Percentiles rank a stretch among this genome's conserved stretches.
Conservation (phyloP, 2,329 filamentous ascomycete genomes). For the Pseudogymnoascus sp. region DNA sequence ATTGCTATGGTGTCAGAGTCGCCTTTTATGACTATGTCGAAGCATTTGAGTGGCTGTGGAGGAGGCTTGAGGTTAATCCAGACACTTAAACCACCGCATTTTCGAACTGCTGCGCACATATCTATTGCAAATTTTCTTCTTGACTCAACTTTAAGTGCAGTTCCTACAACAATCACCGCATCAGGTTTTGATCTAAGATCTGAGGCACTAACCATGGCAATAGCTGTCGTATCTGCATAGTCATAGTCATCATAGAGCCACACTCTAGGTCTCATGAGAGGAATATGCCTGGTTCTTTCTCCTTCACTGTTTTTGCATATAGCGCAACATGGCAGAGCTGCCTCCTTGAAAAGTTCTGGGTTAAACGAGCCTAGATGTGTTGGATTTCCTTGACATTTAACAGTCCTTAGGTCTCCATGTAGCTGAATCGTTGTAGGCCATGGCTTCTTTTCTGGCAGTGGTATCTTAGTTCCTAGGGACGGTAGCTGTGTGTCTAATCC, state of each 20-base stretch:
- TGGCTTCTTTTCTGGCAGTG: slow-evolving; percentile 66
- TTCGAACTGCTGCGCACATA: slow-evolving; percentile 72
- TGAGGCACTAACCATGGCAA: slow-evolving; percentile 74
- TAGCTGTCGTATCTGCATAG: slow-evolving; percentile 77
- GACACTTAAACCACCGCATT: slow-evolving; percentile 72
- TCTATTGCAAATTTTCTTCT: slow-evolving; percentile 80
- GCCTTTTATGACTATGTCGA: slow-evolving; percentile 81
- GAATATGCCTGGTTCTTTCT: slow-evolving; percentile 11
- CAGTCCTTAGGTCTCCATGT: slow-evolving; percentile 75
- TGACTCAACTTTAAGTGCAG: slow-evolving; percentile 84
- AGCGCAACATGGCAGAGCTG: slow-evolving; percentile 7
- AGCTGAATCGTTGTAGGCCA: slow-evolving; percentile 89
- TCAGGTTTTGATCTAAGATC: slow-evolving; percentile 78
- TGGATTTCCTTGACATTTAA: slow-evolving; percentile 14
- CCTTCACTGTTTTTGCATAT: slow-evolving; percentile 3
- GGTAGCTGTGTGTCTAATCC: slow-evolving; percentile 76
- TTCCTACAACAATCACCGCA: slow-evolving; percentile 84
- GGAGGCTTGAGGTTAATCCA: slow-evolving; percentile 87
- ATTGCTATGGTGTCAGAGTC: slow-evolving; percentile 75
- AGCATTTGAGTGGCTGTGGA: slow-evolving; percentile 70
- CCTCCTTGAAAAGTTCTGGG: slow-evolving; percentile 11
- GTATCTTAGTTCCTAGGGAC: slow-evolving; percentile 69
- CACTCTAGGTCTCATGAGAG: slow-evolving; percentile 47
- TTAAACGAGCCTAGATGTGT: slow-evolving; percentile 16
- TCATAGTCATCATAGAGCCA: slow-evolving; percentile 94